Evolutionary conservation across 169 alveolate species (phyloP), one percentile per base, ranked within the genome.

Genomic region (Fabrea salina): DNA sequence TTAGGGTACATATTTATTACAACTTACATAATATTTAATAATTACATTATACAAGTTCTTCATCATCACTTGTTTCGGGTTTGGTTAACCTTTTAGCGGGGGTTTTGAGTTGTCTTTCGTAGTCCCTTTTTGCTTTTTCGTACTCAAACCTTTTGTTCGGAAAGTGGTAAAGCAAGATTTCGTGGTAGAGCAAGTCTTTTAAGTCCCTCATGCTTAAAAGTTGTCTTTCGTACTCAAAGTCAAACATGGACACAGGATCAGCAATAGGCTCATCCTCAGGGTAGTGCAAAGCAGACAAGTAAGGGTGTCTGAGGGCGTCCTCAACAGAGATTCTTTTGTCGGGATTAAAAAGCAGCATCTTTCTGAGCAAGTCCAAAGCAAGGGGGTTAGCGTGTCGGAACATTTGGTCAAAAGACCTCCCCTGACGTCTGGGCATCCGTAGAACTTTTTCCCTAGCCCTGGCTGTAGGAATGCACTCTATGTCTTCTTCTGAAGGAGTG

Each of bases 181-280:
- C 87, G 44, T 82, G 83, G 49, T 82, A 82, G 3, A 82, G 43
- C 33, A 82, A 35, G 59, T 82, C 88, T 75, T 83, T 85, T 53
- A 72, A 76, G 49, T 85, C 81, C 16, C 84, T 79, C 5, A 74
- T 59, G 6, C 80, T 80, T 16, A 89, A 40, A 58, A 83, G 79
- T 33, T 89, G 81, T n/a, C 77, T 68, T 67, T 89, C 94, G 56
- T 84, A 88, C 58, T 82, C 85, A 70, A 88, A 88, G 54, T 88
- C 93, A 33, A 82, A 74, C 33, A 74, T 77, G 16, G 70, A 33
- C 11, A 88, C 89, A 16, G 87, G 86, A 1, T 61, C 90, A 8
- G 86, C 57, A 4, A 70, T 78, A 3, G 94, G 94, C 90, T 89
- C 94, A 59, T 89, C 94, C 25, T 86, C 91, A 3, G 86, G 88